Conservation (phyloP, 2,329 filamentous ascomycete species). For the Orbilia ellipsospora region DNA sequence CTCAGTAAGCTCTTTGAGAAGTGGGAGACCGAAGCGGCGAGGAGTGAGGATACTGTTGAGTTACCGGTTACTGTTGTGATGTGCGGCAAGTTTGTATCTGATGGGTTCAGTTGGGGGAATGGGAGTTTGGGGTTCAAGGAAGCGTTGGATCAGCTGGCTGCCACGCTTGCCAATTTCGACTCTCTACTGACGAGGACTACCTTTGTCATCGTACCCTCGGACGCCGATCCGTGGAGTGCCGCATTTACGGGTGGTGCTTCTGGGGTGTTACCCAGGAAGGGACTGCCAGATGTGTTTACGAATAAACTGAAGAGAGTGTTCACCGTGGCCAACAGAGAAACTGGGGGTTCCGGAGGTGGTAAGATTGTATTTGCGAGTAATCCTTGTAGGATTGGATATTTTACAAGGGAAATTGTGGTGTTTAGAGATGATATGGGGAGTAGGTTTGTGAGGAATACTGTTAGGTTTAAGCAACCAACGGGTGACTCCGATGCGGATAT, state of each 20-base stretch:
- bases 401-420: slow-evolving; percentile 86
- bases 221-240: slow-evolving; percentile 97
- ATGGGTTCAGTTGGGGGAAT: slow-evolving; percentile 65
- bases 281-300: slow-evolving; percentile 89
- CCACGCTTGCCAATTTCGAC: slow-evolving; percentile 83
- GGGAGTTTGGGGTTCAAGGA: slow-evolving; percentile 97
- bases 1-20: slow-evolving; percentile 79
- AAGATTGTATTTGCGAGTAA: slow-evolving; percentile 90
- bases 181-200: slow-evolving; percentile 80
- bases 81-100: slow-evolving; percentile 59
- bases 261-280: slow-evolving; percentile 74
- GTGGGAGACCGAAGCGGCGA: slow-evolving; percentile 74
- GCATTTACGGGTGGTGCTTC: slow-evolving; percentile 82
- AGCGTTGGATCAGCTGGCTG: slow-evolving; percentile 87
- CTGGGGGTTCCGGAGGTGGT: slow-evolving; percentile 68
- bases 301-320: slow-evolving; percentile 85
- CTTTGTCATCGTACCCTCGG: slow-evolving; percentile 92
- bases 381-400: slow-evolving; percentile 82
- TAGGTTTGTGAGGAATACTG: slow-evolving; percentile 78
- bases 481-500: slow-evolving; percentile 53
- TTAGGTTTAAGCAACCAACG: slow-evolving; percentile 71
- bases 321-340: slow-evolving; percentile 74
- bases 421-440: slow-evolving; percentile 87
- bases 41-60: slow-evolving; percentile 63
- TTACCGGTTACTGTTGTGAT: slow-evolving; percentile 61